Base-by-base conservation (phyloP, 2,329 filamentous ascomycete genomes). In the Mycosphaerella sp. region DNA sequence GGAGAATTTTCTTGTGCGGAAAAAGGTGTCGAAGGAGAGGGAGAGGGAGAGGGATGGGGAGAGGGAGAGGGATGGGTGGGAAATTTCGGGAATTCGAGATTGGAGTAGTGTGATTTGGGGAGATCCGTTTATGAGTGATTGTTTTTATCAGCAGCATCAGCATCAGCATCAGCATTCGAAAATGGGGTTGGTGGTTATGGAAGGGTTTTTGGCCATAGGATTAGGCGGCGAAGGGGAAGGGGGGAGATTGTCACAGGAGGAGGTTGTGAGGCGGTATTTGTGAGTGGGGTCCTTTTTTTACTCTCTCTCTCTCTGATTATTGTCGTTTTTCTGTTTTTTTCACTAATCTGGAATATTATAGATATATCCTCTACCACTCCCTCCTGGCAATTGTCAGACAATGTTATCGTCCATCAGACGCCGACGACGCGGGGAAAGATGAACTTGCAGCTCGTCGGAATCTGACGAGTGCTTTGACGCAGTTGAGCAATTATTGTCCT, bases 31-130 rank as follows among this genome's bases (percentile, higher is more conserved):
- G 9, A 75, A 71, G 0, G n/a, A n/a, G n/a, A n/a, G 18, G 3
- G 6, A 21, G 6, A 21, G 6, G 3, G 21, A 25, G 7, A 25
- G 21, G 2, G 7, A 5, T 6, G 7, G 4, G 2, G 21, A 25
- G 7, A 25, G 21, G 6, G 21, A 1, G 6, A 6, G 18, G 7
- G 21, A 25, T 6, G 21, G 7, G 21, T 25, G 21, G 21, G 21
- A 25, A 25, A 58, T 81, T 7, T 72, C 71, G 1, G 79, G 77
- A 1, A 59, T 81, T 9, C 63, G 77, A 10, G 78, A 78, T 50
- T 77, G 77, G 52, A 74, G 76, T 7, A 74, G 71, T 46, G 73
- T 75, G 12, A 61, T 80, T 3, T 81, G 78, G 77, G 79, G 79
- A 1, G 79, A 82, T 62, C 66, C 75, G 8, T 68, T 76, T 53